A percentile compares a stretch with the other conserved stretches of the same genome.
Evolutionary conservation across 345 rosid species (phyloP).

Genomic region (Kandelia obovata): DNA sequence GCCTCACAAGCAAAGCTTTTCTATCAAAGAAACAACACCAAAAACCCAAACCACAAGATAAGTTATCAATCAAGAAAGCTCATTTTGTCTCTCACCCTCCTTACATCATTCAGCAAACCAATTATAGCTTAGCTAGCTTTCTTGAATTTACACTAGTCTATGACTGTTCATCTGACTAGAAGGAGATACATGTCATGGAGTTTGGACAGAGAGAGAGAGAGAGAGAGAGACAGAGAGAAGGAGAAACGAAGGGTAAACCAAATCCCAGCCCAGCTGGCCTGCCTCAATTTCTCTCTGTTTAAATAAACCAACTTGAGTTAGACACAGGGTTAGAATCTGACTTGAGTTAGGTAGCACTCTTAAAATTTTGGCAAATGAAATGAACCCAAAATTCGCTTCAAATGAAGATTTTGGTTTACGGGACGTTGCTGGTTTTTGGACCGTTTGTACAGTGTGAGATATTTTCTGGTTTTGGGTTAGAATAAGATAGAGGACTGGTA

Average conservation of each 20-base stretch:
- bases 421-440: conserved; percentile 42
- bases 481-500: neutral
- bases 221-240: neutral
- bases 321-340: conserved; percentile 55
- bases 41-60: conserved; percentile 27
- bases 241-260: conserved; percentile 14
- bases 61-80: conserved; percentile 6
- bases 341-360: conserved; percentile 48
- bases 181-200: neutral
- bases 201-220: conserved; percentile 2
- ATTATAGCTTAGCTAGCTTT: neutral
- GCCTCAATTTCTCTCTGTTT: conserved; percentile 37
- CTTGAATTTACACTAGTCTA: conserved; percentile 15
- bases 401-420: conserved; percentile 49
- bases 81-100: neutral
- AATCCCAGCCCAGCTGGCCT: conserved; percentile 44
- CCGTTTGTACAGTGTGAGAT: conserved; percentile 14
- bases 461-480: neutral
- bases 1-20: conserved; percentile 5
- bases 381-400: conserved; percentile 44
- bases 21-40: neutral
- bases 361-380: conserved; percentile 42
- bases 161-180: conserved; percentile 23
- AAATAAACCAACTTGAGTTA: conserved; percentile 57
- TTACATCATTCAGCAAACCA: conserved; percentile 22